Conservation (phyloP, 2,329 filamentous ascomycete genomes). For the Phyllosticta ampelicida region DNA sequence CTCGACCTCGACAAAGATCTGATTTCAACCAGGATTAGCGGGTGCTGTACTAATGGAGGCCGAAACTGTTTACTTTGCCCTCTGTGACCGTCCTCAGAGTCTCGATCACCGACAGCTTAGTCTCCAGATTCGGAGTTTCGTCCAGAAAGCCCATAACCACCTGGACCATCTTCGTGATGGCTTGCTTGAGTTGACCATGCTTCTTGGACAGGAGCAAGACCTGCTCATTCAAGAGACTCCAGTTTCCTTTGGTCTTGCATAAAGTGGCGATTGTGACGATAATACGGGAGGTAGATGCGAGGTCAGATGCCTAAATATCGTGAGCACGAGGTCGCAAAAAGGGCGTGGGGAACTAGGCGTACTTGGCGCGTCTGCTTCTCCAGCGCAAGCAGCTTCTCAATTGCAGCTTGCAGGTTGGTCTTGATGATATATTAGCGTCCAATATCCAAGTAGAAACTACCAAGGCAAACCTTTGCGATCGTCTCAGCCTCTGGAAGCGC, state of each 20-base stretch:
- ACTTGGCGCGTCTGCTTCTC: constrained; percentile 99
- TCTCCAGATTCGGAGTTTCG: constrained; percentile 71
- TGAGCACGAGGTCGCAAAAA: constrained; percentile 14
- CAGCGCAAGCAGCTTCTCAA: constrained; percentile 83
- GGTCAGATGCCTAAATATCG: constrained; percentile 69
- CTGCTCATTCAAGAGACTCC: constrained; percentile 93
- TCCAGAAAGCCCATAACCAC: constrained; percentile 87
- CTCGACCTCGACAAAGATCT: constrained; percentile 99
- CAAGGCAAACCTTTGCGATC: constrained; percentile 61
- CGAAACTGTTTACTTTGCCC: constrained; percentile 55
- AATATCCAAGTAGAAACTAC: not conserved
- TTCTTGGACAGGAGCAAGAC: constrained; percentile 95
- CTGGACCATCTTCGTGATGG: constrained; percentile 98
- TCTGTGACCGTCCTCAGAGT: constrained; percentile 93
- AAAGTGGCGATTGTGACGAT: constrained; percentile 83
- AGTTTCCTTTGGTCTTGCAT: constrained; percentile 86
- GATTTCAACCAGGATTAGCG: constrained; percentile 17
- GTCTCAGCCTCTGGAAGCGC: constrained; percentile 83
- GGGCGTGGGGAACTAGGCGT: constrained; percentile 14
- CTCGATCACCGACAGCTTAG: constrained; percentile 88
- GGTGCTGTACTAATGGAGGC: not conserved
- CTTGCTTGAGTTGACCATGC: constrained; percentile 98
- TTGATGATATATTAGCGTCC: constrained; percentile 24
- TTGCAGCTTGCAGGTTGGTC: constrained; percentile 72
- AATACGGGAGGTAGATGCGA: constrained; percentile 85